Evolutionary conservation across 768 basidiomycete species (phyloP), one percentile per base, ranked within the genome.

Genomic region (Coprinopsis sp.): DNA sequence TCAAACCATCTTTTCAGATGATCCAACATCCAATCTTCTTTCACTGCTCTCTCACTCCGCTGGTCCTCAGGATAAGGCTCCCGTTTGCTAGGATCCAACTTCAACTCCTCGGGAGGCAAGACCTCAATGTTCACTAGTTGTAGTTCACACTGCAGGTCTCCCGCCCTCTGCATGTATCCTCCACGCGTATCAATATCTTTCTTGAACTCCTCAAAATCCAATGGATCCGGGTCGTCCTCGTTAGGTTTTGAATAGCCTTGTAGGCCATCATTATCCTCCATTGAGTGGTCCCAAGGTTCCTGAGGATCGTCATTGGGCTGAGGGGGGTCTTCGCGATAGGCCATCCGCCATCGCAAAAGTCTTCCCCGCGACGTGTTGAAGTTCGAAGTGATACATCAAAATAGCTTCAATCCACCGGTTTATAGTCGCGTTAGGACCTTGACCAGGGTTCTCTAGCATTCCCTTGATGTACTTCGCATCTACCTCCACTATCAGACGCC

Each of bases 271-370:
- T n/a, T n/a, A 19, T 24, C 31, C 10, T 33, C 21, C 8, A 22
- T 4, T 1, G 31, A 16, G 14, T 46, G 33, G 13, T 46, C 44
- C 19, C 21, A 24, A 10, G 44, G 44, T 13, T 47, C 44, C 3
- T 25, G 42, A 6, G 39, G 37, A 7, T 37, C 33, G 16, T 47
- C 49, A 22, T 56, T 44, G 2, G 40, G 40, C 23, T 37, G 33
- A n/a, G 3, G 18, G 7, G 11, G 45, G 7, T 37, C 52, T n/a
- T 37, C 57, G 3, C 13, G 64, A 63, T 2, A 64, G 48, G 3
- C 53, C 47, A 41, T 57, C 56, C 10, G 54, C 49, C n/a, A n/a
- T n/a, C n/a, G 51, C 51, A 33, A 51, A 51, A 12, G 50, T 41
- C 29, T 51, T 51, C 3, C 50, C 50, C 12, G 46, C 38, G 11